Evolutionary conservation across 805 yeast species (phyloP).

Genomic region (Pichia ethanolica): DNA sequence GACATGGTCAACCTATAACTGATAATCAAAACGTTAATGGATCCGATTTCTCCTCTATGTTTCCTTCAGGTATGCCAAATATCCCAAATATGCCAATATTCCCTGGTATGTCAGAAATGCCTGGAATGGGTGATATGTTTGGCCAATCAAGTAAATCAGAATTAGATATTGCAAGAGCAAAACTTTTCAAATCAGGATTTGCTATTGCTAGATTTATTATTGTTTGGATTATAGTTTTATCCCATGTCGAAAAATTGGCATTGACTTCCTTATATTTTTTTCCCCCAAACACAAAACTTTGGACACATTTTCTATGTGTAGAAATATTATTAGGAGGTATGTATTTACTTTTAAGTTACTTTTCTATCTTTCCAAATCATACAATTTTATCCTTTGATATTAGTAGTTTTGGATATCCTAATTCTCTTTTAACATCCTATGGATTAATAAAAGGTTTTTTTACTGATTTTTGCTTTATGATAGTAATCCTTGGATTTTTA

Average conservation of each 20-base stretch:
- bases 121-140: neutral
- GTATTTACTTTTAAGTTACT: neutral
- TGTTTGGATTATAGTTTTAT: neutral
- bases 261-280: neutral
- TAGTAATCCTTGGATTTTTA: constrained; percentile 1
- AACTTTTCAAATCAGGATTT: constrained; percentile 3
- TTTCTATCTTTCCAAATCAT: constrained; percentile 4
- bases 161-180: neutral
- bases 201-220: neutral
- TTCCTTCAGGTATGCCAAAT: constrained; percentile 7
- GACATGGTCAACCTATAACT: constrained; percentile 3
- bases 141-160: neutral
- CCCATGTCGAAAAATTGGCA: neutral
- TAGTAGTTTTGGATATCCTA: constrained; percentile 4
- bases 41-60: constrained; percentile 13
- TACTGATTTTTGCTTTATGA: constrained; percentile 3
- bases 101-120: neutral
- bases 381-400: constrained; percentile 9
- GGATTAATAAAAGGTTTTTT: constrained; percentile 4
- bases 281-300: neutral
- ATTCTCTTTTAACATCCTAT: constrained; percentile 3
- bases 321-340: constrained; percentile 1
- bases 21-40: neutral
- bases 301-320: constrained; percentile 2
- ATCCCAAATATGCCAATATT: neutral